Conservation (phyloP, 345 rosid genomes). For the Eutrema yunnanense region DNA sequence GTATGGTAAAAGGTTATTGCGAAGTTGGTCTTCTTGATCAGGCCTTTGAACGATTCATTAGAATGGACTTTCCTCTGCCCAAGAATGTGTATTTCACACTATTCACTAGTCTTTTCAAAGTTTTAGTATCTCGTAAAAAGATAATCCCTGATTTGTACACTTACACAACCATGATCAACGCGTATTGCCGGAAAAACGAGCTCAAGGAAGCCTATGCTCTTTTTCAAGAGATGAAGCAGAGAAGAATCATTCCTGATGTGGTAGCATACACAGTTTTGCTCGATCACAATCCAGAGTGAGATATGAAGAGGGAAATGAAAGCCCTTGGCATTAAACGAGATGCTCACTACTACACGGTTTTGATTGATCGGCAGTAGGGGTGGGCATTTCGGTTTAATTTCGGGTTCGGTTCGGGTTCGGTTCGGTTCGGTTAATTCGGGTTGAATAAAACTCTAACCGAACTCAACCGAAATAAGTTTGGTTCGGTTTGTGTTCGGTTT, state of each 20-base stretch:
- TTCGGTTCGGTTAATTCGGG: too few relatives aligned
- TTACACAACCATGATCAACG: conserved; percentile 54
- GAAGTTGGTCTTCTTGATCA: conserved; percentile 35
- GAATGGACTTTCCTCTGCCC: conserved; percentile 32
- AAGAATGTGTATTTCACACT: conserved; percentile 47
- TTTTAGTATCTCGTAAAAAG: conserved; percentile 20
- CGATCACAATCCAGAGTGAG: conserved; percentile 10
- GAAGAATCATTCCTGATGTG: conserved; percentile 52
- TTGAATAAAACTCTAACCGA: too few relatives aligned
- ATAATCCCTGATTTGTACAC: conserved; percentile 41
- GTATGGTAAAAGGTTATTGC: conserved; percentile 52
- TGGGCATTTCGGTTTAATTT: too few relatives aligned
- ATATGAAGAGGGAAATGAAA: conserved; percentile 28
- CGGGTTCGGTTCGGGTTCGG: too few relatives aligned
- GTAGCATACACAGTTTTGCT: conserved; percentile 52
- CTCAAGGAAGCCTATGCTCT: conserved; percentile 34
- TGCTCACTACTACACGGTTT: conserved; percentile 44
- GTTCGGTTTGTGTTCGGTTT: too few relatives aligned
- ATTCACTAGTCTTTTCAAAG: conserved; percentile 40
- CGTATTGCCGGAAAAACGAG: conserved; percentile 40
- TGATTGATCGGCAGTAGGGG: conserved; percentile 40
- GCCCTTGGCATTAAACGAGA: conserved; percentile 3
- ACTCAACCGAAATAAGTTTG: too few relatives aligned
- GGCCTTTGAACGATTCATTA: conserved; percentile 40
- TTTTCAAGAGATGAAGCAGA: conserved; percentile 48